Evolutionary conservation across 1,284 basidiomycete genomes (phyloP).

Genomic region (Cystobasidium pallidum): DNA sequence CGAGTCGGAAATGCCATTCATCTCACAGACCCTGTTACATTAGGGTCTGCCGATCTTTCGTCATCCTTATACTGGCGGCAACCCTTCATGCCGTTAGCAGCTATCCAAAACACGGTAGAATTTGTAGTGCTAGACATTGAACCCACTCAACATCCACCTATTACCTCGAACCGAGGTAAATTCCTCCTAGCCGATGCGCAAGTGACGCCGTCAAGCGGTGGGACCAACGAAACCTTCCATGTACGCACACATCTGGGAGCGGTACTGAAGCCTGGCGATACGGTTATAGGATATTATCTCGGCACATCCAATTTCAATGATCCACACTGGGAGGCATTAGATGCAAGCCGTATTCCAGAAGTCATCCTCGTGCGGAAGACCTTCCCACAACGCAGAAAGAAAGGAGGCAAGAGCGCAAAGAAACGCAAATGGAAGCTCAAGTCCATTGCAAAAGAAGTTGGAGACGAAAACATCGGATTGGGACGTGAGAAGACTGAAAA

Average conservation of each 20-base stretch:
- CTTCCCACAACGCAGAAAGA: conserved; percentile 92
- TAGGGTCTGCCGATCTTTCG: conserved; percentile 80
- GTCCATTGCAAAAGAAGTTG: conserved; percentile 91
- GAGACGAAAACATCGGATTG: conserved; percentile 64
- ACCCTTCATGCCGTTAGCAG: conserved; percentile 82
- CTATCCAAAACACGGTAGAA: conserved; percentile 83
- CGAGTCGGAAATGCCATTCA: conserved; percentile 91
- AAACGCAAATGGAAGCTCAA: conserved; percentile 84
- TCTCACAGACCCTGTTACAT: conserved; percentile 83
- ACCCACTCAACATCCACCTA: conserved; percentile 63
- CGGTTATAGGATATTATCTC: conserved; percentile 87
- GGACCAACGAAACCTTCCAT: conserved; percentile 84
- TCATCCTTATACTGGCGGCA: conserved; percentile 86
- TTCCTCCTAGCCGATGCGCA: conserved; percentile 90
- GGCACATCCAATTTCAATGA: conserved; percentile 91
- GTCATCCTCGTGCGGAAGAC: conserved; percentile 93
- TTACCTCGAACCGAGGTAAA: conserved; percentile 51
- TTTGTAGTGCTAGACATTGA: conserved; percentile 96
- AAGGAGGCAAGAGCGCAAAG: conserved; percentile 63
- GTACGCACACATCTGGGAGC: conserved; percentile 94
- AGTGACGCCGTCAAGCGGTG: conserved; percentile 78
- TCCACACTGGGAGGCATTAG: conserved; percentile 73
- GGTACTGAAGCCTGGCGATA: conserved; percentile 93
- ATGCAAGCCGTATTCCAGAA: conserved; percentile 73
- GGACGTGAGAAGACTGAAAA: conserved; percentile 61